Base-by-base conservation (phyloP, 73 alveolate species). In the Paramecium pentaurelia region DNA sequence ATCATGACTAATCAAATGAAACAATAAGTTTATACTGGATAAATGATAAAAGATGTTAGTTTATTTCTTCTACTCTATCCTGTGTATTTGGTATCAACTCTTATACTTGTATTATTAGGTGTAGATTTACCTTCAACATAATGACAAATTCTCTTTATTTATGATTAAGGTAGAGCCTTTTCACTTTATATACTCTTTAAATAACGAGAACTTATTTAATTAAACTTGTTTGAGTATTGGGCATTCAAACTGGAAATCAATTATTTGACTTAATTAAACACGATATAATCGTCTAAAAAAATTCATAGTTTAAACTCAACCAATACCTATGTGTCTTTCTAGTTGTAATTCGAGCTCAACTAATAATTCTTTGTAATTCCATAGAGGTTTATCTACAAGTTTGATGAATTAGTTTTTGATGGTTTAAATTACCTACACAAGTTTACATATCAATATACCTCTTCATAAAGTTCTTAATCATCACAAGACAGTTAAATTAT, bases 241-340 rank as follows among this genome's bases (percentile, higher is more conserved):
- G 44, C 47, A 45, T 32, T 47, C 54, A 45, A 80, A 32, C 58
- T 27, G 32, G 91, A 80, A 22, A 80, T 49, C 42, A 45, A 11
- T 44, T 25, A 34, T 40, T 80, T n/a, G 12, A 80, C 49, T 47
- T 44, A 47, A 47, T 80, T 80, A 22, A 42, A 11, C 45, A 47
- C 91, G 91, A 12, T 80, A 27, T 27, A 80, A 80, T 80, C 91
- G 91, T 42, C 91, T 80, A 80, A 80, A 73, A 73, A 37, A 36
- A 37, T 73, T 10, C 77, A 34, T 68, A 22, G 51, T 32, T 34
- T n/a, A 54, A 54, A 64, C 49, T 28, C 47, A 7, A 73, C 64
- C 0, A 3, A 37, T 73, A 73, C 87, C 60, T 40, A 73, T 16
- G 34, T 32, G 47, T 36, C 60, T 16, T n/a, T 73, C 87, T 16